phyloP scores from a whole-genome alignment of 768 basidiomycete genomes.

The Lactifluus echinatus region DNA sequence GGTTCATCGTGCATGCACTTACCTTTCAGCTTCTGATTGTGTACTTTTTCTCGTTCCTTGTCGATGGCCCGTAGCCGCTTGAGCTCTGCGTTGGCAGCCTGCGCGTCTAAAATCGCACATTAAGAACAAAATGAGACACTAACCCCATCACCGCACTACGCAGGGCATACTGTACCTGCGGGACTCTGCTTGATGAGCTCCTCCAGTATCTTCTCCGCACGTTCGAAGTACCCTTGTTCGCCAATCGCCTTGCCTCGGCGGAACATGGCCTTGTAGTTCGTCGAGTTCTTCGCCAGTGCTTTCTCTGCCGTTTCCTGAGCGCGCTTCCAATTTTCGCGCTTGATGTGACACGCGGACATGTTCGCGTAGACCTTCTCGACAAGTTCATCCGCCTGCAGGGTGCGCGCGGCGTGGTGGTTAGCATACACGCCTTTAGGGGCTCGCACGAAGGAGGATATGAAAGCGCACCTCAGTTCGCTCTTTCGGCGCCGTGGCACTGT shows the following conservation, averaged over 20 bases:
- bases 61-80: conserved; percentile 51
- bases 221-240: conserved; percentile 69
- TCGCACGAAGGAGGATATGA: not conserved
- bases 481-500: conserved; percentile 30
- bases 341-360: conserved; percentile 78
- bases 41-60: conserved; percentile 53
- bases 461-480: conserved; percentile 57
- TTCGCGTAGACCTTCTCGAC: conserved; percentile 80
- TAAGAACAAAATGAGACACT: not conserved
- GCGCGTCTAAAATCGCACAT: conserved; percentile 35
- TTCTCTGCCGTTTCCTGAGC: conserved; percentile 77
- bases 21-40: conserved; percentile 74
- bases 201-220: conserved; percentile 54
- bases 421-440: not conserved
- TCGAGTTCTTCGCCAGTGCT: conserved; percentile 64
- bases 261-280: conserved; percentile 73
- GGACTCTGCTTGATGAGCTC: conserved; percentile 60
- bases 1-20: not conserved
- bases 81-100: conserved; percentile 57
- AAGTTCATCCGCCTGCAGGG: conserved; percentile 57
- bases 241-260: conserved; percentile 74
- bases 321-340: conserved; percentile 71
- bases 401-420: not conserved
- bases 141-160: not conserved
- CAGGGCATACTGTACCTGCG: conserved; percentile 39